These are phyloP conservation scores for Picea abies DNA, from an alignment of 83 land plant genomes.

Conservation along the genomic window DNA sequence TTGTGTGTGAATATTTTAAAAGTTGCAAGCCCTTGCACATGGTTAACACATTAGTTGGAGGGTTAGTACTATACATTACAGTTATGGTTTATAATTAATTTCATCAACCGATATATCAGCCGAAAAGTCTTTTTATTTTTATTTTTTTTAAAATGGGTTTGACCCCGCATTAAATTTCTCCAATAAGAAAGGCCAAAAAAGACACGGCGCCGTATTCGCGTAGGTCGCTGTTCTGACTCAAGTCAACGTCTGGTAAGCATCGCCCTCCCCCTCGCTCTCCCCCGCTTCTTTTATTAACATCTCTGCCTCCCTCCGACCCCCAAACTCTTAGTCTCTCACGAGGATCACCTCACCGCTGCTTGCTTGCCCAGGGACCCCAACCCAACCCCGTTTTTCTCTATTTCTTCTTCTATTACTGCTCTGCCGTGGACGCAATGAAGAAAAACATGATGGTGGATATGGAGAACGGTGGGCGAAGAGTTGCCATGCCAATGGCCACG, in stretches of 20 bases:
- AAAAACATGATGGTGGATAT: not conserved
- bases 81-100: too few relatives aligned
- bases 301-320: not conserved
- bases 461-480: not conserved
- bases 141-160: not conserved
- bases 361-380: not conserved
- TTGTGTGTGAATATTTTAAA: too few relatives aligned
- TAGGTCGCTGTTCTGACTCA: slow-evolving; percentile 11
- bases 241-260: slow-evolving; percentile 9
- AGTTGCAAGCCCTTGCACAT: too few relatives aligned
- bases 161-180: not conserved
- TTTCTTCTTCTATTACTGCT: not conserved
- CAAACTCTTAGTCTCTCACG: too few relatives aligned
- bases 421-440: not conserved
- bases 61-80: too few relatives aligned
- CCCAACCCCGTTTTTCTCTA: not conserved
- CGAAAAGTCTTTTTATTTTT: too few relatives aligned
- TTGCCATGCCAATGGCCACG: not conserved
- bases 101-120: too few relatives aligned
- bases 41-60: too few relatives aligned
- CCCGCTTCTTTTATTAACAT: not conserved
- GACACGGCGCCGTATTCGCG: not conserved
- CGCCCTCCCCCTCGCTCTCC: not conserved
- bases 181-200: not conserved
- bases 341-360: too few relatives aligned